These are phyloP conservation scores for Acacia concinna DNA, from an alignment of 331 rosid species.

Conservation along the genomic window DNA sequence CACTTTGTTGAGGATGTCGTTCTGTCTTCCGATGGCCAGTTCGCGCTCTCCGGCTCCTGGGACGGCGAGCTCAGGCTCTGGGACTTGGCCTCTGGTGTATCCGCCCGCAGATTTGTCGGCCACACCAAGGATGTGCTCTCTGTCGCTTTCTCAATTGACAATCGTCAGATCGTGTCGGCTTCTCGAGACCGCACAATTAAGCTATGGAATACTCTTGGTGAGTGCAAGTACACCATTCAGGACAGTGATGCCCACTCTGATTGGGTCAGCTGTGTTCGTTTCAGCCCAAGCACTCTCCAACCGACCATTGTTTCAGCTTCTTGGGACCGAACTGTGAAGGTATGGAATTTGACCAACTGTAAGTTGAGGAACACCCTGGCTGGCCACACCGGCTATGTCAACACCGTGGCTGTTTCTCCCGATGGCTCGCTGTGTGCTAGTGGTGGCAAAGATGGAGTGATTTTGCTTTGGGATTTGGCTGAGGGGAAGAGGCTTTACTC, in stretches of 20 bases:
- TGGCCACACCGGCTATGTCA: conserved; percentile 81
- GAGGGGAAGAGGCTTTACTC: conserved; percentile 91
- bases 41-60: conserved; percentile 98
- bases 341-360: conserved; percentile 85
- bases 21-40: conserved; percentile 95
- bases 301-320: conserved; percentile 95
- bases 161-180: conserved; percentile 97
- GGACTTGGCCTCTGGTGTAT: conserved; percentile 76
- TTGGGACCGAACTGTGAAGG: conserved; percentile 84
- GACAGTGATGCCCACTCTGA: conserved; percentile 76
- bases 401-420: conserved; percentile 91
- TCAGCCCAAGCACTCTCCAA: conserved; percentile 68
- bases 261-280: conserved; percentile 92
- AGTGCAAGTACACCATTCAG: conserved; percentile 90
- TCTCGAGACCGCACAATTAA: conserved; percentile 97
- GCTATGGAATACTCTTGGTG: conserved; percentile 97
- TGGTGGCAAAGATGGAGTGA: conserved; percentile 91
- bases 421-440: conserved; percentile 94
- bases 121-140: conserved; percentile 96
- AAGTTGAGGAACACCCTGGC: conserved; percentile 72
- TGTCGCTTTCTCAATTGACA: conserved; percentile 90
- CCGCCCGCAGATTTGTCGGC: conserved; percentile 92
- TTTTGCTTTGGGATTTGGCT: conserved; percentile 91
- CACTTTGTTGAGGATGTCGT: conserved; percentile 94
- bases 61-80: conserved; percentile 98